Evolutionary conservation across 1,284 basidiomycete species (phyloP).

Genomic region (Austropuccinia psidii): DNA sequence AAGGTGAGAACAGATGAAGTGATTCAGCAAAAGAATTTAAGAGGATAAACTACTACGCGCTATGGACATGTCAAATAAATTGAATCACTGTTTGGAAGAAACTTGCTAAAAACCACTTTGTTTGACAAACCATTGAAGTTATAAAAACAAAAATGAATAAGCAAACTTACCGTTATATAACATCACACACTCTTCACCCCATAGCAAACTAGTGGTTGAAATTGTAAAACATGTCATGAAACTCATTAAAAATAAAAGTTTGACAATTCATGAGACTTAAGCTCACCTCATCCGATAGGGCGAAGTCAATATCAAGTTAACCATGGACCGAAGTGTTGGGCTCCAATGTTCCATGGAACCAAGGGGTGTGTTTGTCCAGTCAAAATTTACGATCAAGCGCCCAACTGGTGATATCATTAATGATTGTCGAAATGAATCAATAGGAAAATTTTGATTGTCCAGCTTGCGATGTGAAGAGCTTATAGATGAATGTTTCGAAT

Average conservation of each 20-base stretch:
- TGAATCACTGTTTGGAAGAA: too few relatives aligned
- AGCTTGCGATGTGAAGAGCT: not conserved
- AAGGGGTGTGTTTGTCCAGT: constrained; percentile 24
- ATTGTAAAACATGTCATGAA: not conserved
- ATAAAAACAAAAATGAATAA: not conserved
- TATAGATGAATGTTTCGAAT: not conserved
- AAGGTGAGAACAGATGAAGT: too few relatives aligned
- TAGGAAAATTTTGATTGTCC: not conserved
- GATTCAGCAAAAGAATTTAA: not conserved
- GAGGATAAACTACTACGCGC: not conserved
- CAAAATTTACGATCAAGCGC: not conserved
- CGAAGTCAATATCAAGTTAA: constrained; percentile 15
- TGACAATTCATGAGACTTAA: not conserved
- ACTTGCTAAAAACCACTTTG: not conserved
- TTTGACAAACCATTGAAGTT: not conserved
- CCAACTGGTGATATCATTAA: constrained; percentile 2
- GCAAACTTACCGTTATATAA: constrained; percentile 29
- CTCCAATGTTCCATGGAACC: constrained; percentile 24
- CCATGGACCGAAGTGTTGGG: constrained; percentile 30
- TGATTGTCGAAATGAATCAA: constrained; percentile 15
- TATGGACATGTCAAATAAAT: not conserved
- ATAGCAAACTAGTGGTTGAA: constrained; percentile 18
- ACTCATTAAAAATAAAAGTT: not conserved
- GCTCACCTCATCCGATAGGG: constrained; percentile 34
- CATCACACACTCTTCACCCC: constrained; percentile 34